Base-by-base conservation (phyloP, 1,139 yeast genomes). In the Candida frijolesensis region DNA sequence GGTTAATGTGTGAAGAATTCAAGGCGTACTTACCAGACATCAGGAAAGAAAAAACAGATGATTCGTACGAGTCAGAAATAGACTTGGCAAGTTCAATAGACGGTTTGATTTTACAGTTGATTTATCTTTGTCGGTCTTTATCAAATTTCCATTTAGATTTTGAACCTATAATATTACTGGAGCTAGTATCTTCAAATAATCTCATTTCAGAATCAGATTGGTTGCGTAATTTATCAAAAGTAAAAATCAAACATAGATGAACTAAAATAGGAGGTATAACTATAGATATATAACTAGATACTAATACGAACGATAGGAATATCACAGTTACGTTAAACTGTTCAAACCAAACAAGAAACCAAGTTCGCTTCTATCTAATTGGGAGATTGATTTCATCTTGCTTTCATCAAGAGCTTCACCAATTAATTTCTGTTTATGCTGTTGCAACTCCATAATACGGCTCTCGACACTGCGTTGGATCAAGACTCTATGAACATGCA, bases 271-370 rank as follows among this genome's bases (percentile, higher is more conserved):
- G 29, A 32, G 16, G 15, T 11, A 47, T 14, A 27, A 27, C 41
- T 25, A 44, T 27, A 34, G 12, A 30, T 19, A 34, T 35, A 35
- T n/a, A 30, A 38, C 32, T n/a, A 38, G 38, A 19, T 16, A 12
- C 47, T 42, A 57, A 10, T 47, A 45, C 34, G 18, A 16, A 22
- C 4, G 19, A 11, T 5, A 10, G 5, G 11, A 12, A 10, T 9
- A 7, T 22, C n/a, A 9, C 18, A 15, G 4, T 11, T 16, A 15
- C 4, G 22, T 40, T 44, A 66, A 57, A 15, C 52, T 64, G 60
- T 82, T 82, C 61, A 88, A 71, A 37, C 96, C 96, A 69, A 90
- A 90, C 67, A 91, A 79, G 67, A 78, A 87, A 2, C 94, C 87
- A 57, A 91, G 75, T 63, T 91, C 96, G 51, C 75, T 74, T 58